Base-by-base conservation (phyloP, 2,329 filamentous ascomycete species). In the Verticillium alfalfae region DNA sequence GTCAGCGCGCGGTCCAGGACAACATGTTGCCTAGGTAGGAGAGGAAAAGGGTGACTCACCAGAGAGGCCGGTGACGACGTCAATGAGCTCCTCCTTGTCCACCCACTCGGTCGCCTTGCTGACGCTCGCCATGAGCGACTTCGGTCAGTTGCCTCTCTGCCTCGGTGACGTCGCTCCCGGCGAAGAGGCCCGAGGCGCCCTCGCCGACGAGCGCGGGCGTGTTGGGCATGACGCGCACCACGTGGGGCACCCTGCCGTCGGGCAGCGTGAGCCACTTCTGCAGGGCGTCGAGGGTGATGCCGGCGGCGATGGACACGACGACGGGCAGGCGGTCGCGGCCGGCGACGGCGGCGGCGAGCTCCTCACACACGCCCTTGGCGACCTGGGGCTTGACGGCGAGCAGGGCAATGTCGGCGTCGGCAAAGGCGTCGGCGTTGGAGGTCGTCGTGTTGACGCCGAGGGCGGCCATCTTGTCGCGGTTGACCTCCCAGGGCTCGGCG, bases 141-240 rank as follows among this genome's bases (percentile, higher is more conserved):
- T 73, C 72, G 0, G 78, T 74, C 56, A 82, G 70, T 13, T 74
- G 70, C 70, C 72, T 78, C 70, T 82, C 79, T 0, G 68, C 72
- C 8, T 70, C 68, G 0, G 76, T 75, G 7, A 82, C 79, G 38
- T 77, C 77, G 7, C 69, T 67, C 36, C 73, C 75, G 5, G 80
- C 80, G 61, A 75, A 82, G 10, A 81, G 68, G 2, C 79, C 80
- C 2, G 78, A 80, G 1, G 80, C 80, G 36, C 80, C 80, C 71
- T 83, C 80, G 31, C 80, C 78, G 10, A 82, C 76, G 37, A 82
- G 69, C 7, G 80, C 80, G 2, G 80, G 80, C 5, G 80, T 82
- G 70, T 83, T 83, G 60, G 80, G 80, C 80, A 83, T 83, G 62
- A 82, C 79, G 22, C 80, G 76, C n/a, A 82, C 78, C 16, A 81